Evolutionary conservation across 2,329 filamentous ascomycete species (phyloP).

Genomic region (Diaporthe ilicicola): DNA sequence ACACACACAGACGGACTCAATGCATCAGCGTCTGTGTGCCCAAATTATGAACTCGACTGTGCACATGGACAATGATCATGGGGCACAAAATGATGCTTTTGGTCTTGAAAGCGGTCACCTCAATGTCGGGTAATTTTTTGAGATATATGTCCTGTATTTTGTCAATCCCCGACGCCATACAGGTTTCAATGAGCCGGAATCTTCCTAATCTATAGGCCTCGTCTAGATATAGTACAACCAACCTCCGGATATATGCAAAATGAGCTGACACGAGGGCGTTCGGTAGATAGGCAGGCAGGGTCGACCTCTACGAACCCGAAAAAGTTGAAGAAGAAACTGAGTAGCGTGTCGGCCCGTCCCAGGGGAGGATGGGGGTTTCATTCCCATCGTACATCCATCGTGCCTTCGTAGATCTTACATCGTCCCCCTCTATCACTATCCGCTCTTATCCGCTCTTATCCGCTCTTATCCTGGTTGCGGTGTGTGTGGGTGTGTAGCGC

Average conservation of each 20-base stretch:
- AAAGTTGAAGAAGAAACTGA: conserved; percentile 4
- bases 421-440: background rate
- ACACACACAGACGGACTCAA: background rate
- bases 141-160: background rate
- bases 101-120: background rate
- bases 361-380: background rate
- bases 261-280: background rate
- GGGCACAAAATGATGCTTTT: too few species aligned
- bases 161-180: conserved; percentile 11
- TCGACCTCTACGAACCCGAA: background rate
- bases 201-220: conserved; percentile 12
- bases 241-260: conserved; percentile 21
- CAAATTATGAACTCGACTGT: too few species aligned
- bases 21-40: background rate
- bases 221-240: conserved; percentile 20
- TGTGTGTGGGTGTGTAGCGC: background rate
- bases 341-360: background rate
- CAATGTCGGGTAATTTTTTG: background rate
- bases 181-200: background rate
- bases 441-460: too few species aligned
- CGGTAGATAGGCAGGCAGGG: background rate
- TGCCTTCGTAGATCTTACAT: conserved; percentile 25
- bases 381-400: background rate
- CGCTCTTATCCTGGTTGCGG: background rate
- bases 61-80: background rate